Base-by-base conservation (phyloP, 176 grass and related monocot genomes). In the Oryza longistaminata region DNA sequence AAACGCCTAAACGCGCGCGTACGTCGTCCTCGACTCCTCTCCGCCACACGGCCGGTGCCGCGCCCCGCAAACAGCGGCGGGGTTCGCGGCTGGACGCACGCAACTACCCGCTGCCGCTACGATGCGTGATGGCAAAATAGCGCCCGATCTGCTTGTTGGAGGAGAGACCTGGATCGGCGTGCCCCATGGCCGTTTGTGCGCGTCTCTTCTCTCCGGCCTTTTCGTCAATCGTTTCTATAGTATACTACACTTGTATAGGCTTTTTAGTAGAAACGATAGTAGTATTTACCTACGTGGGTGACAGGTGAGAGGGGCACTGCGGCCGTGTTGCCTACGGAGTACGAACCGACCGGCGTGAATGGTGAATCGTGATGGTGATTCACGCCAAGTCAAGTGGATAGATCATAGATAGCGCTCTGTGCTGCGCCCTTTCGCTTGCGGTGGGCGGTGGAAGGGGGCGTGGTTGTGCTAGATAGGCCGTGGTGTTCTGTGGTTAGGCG, bases 11-110 rank as follows among this genome's bases (percentile, higher is more conserved):
- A 31, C 29, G 29, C 29, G 29, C 29, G 14, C 49, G 49, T 15
- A 4, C 49, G 14, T 52, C 49, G 14, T 52, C 49, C 53, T 15
- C 50, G 3, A 52, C 3, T 15, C 39, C 39, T 43, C 42, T 43
- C 9, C 9, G 42, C 42, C 42, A 43, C 42, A 43, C 9, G 40
- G 40, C 8, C 42, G 29, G 62, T 76, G 83, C 65, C 83, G 46
- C 83, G 46, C 83, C 70, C 71, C 78, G 78, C 85, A 61, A 70
- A 70, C 71, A 87, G 78, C 78, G 78, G 62, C 79, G 85, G 78
- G 76, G 78, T 75, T 64, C 78, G 48, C 71, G 78, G 78, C 64
- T 76, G 71, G 77, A 74, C 16, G 61, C 70, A 24, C 74, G 46
- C 46, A 26, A 64, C 46, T 24, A 44, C 26, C 26, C 72, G 29